Evolutionary conservation across 2,329 filamentous ascomycete species (phyloP).

Genomic region (Neonectria faginata): DNA sequence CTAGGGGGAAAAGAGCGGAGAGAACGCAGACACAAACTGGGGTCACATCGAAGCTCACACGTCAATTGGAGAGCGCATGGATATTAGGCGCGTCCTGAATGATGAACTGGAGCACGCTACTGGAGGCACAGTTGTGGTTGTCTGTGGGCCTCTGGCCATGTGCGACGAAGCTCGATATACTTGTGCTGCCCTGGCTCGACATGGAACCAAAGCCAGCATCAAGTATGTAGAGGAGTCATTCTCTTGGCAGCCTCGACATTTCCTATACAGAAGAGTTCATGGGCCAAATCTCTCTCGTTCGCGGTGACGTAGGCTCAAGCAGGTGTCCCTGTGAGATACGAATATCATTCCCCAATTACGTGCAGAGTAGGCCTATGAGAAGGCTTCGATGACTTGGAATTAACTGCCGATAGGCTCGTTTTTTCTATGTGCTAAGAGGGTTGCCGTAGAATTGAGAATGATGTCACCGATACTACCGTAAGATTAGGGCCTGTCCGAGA

Average conservation of each 20-base stretch:
- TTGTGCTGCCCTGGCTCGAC: neutral
- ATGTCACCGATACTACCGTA: too few relatives aligned
- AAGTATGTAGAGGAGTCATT: neutral
- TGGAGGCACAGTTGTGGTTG: neutral
- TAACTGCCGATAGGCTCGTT: too few relatives aligned
- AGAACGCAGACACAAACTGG: slow-evolving; percentile 33
- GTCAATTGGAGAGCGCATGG: neutral
- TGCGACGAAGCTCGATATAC: neutral
- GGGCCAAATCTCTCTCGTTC: too few relatives aligned
- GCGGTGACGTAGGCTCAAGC: too few relatives aligned
- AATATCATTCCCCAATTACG: too few relatives aligned
- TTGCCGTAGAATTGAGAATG: too few relatives aligned
- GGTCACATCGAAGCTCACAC: slow-evolving; percentile 41
- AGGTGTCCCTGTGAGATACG: too few relatives aligned
- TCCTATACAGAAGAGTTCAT: neutral
- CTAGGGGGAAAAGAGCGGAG: neutral
- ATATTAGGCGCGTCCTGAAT: neutral
- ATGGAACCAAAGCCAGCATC: neutral
- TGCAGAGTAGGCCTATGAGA: too few relatives aligned
- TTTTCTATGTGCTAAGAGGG: too few relatives aligned
- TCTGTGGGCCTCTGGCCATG: neutral
- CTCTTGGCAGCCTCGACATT: neutral
- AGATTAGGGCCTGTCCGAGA: too few relatives aligned
- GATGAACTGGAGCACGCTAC: neutral
- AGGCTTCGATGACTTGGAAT: too few relatives aligned